Evolutionary conservation across 148 eudicot genomes (phyloP), one percentile per base, ranked within the genome.

Genomic region (Heliamphora exappendiculata): DNA sequence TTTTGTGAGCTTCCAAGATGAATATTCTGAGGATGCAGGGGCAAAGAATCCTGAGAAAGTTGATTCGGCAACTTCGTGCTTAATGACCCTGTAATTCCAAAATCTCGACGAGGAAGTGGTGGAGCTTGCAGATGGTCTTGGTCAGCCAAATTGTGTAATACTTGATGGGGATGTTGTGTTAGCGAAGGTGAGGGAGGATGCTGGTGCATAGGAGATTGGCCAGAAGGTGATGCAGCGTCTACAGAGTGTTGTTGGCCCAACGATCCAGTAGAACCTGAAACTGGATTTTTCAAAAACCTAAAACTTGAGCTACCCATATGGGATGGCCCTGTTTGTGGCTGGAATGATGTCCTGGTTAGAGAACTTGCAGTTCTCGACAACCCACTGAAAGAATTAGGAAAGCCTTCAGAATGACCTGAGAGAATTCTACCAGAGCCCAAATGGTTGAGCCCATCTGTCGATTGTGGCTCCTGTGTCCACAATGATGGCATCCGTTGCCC

Each of bases 401-500:
- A 81, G 5, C 75, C 76, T 70, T 75, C 75, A 34, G 81, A 75
- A 73, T 85, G 60, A 63, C 80, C 81, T 65, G 83, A 44, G 60
- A 68, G n/a, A n/a, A n/a, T n/a, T n/a, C n/a, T n/a, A n/a, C n/a
- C n/a, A n/a, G n/a, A 77, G 24, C 67, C 81, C 1, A 71, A 67
- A 70, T 62, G 70, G 51, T 67, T 72, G 29, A 73, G 66, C 59
- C 82, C 83, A 51, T 78, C 88, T 11, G 79, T 75, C 67, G 73
- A 83, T 71, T 53, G 73, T 63, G 55, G 80, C 75, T 88, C 91
- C 29, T 82, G 81, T 68, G 84, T 86, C 91, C 90, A 81, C 16
- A 41, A 69, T 7, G 88, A 82, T 76, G 89, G 67, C 67, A 78
- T 79, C 65, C 75, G 80, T 68, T 80, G 82, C 76, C 87, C 85